Conservation (phyloP, 2,329 filamentous ascomycete genomes). For the Ustilaginoidea virens region DNA sequence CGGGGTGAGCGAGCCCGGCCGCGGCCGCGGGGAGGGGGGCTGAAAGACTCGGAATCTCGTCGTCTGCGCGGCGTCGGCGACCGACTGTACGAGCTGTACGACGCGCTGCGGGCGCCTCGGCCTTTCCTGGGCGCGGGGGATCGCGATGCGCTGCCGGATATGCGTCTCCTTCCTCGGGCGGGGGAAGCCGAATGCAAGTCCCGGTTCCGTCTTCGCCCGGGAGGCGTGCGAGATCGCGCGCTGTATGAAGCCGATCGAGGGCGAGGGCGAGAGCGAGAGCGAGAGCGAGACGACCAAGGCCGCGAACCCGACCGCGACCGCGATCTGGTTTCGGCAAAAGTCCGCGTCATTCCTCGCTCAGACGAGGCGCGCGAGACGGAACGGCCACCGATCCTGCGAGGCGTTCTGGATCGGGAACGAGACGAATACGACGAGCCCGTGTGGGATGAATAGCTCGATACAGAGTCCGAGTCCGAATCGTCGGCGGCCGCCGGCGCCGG, state of each 20-base stretch:
- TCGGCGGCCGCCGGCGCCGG: slow-evolving; percentile 46
- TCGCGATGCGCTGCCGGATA: slow-evolving; percentile 1
- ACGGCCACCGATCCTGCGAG: slow-evolving; percentile 3
- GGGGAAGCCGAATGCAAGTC: slow-evolving; percentile 5
- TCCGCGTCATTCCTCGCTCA: slow-evolving; percentile 2
- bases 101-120: slow-evolving; percentile 2
- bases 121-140: slow-evolving; percentile 1
- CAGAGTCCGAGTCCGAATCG: slow-evolving; percentile 54
- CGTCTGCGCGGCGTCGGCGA: slow-evolving; percentile 1
- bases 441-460: slow-evolving; percentile 68
- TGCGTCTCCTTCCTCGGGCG: slow-evolving; percentile 1
- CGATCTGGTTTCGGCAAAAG: slow-evolving; percentile 5
- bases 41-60: not conserved
- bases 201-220: slow-evolving; percentile 1
- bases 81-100: slow-evolving; percentile 2
- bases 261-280: slow-evolving; percentile 4
- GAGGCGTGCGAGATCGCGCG: slow-evolving; percentile 3
- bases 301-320: slow-evolving; percentile 3
- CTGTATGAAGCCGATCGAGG: slow-evolving; percentile 2
- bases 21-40: not conserved
- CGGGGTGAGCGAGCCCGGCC: not conserved
- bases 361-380: slow-evolving; percentile 4
- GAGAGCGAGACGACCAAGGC: slow-evolving; percentile 2
- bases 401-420: slow-evolving; percentile 5
- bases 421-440: slow-evolving; percentile 13